phyloP scores from a whole-genome alignment of 2,329 filamentous ascomycete genomes.

The Botrytis hyacinthi region DNA sequence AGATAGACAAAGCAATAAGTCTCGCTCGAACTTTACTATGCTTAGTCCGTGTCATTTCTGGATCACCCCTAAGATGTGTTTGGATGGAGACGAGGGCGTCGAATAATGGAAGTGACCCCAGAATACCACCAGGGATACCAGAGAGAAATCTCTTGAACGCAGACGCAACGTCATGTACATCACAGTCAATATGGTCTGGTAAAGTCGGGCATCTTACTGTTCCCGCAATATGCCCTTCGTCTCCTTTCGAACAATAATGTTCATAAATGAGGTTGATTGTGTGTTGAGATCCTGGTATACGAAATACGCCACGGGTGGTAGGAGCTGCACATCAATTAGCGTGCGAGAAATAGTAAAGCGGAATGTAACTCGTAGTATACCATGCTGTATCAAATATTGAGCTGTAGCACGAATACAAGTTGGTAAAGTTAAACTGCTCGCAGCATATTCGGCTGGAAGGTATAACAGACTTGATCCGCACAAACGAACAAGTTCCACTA shows the following conservation, averaged over 20 bases:
- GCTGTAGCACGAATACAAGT: slow-evolving; percentile 66
- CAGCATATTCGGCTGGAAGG: slow-evolving; percentile 57
- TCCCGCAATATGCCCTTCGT: slow-evolving; percentile 48
- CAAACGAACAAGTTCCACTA: slow-evolving; percentile 59
- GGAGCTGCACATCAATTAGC: slow-evolving; percentile 34
- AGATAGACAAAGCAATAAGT: slow-evolving; percentile 63
- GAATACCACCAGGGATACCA: slow-evolving; percentile 62
- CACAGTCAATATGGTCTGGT: slow-evolving; percentile 57
- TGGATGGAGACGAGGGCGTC: slow-evolving; percentile 62
- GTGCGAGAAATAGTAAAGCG: not conserved
- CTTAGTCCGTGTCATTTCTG: slow-evolving; percentile 53
- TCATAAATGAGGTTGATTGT: slow-evolving; percentile 59
- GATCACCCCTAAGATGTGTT: slow-evolving; percentile 51
- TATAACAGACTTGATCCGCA: slow-evolving; percentile 62
- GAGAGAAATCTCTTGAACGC: slow-evolving; percentile 65
- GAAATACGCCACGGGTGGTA: slow-evolving; percentile 57
- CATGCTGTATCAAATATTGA: slow-evolving; percentile 61
- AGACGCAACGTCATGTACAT: slow-evolving; percentile 64
- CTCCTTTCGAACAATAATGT: slow-evolving; percentile 56
- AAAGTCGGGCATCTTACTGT: slow-evolving; percentile 60
- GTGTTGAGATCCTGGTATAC: slow-evolving; percentile 56
- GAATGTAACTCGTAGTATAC: slow-evolving; percentile 41
- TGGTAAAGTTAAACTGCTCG: slow-evolving; percentile 57
- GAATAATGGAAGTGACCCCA: slow-evolving; percentile 61
- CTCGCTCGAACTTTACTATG: slow-evolving; percentile 58